These are phyloP conservation scores for Tinospora cordifolia DNA, from an alignment of 164 flowering plant species.

Conservation along the genomic window DNA sequence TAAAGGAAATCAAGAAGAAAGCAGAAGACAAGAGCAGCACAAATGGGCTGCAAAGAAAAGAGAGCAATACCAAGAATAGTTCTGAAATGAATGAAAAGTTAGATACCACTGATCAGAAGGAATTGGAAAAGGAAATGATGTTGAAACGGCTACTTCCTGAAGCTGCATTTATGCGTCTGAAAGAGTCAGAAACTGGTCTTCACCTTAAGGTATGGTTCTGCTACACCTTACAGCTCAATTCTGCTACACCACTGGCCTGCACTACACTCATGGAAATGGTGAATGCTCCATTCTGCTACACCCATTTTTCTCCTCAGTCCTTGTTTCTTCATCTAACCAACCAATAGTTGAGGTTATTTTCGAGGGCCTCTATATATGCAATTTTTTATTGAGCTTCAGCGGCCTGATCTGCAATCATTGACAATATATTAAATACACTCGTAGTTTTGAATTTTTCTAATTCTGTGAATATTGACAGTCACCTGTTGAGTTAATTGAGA, in stretches of 20 bases:
- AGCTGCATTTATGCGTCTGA: conserved; percentile 61
- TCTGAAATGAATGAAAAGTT: conserved; percentile 31
- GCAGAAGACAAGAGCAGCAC: conserved; percentile 38
- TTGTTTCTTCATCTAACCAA: background rate
- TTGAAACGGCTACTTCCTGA: conserved; percentile 61
- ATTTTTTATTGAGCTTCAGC: background rate
- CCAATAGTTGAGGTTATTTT: background rate
- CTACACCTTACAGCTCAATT: background rate
- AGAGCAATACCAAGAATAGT: conserved; percentile 21
- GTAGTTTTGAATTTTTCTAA: conserved; percentile 8
- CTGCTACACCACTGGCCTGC: background rate
- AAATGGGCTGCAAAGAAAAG: conserved; percentile 46
- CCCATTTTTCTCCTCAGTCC: background rate
- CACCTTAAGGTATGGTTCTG: conserved; percentile 62
- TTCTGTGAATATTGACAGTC: conserved; percentile 39
- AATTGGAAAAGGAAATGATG: conserved; percentile 46
- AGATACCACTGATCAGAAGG: conserved; percentile 33
- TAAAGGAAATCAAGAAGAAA: conserved; percentile 78
- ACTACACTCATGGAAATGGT: background rate
- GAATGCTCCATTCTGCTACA: background rate
- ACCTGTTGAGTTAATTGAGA: conserved; percentile 77
- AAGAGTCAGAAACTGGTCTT: conserved; percentile 88
- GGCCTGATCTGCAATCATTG: background rate
- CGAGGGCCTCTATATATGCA: background rate
- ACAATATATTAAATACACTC: background rate